phyloP scores from a whole-genome alignment of 805 yeast species.

The Schwanniomyces yamadae region DNA sequence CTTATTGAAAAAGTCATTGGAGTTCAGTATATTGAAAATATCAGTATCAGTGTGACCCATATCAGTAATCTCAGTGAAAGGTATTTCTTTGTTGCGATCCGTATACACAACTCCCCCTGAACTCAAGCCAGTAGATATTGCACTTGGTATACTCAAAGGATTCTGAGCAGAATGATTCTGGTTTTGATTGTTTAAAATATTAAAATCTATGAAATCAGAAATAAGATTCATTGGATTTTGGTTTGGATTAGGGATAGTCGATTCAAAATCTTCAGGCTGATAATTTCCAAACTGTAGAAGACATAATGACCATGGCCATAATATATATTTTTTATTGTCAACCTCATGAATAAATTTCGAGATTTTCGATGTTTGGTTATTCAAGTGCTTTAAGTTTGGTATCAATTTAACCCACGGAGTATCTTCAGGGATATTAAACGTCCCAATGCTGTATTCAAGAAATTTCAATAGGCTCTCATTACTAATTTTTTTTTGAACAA shows the following conservation, averaged over 20 bases:
- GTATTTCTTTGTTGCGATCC: slow-evolving; percentile 14
- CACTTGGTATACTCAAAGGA: slow-evolving; percentile 18
- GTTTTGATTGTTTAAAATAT: slow-evolving; percentile 18
- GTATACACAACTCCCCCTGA: slow-evolving; percentile 16
- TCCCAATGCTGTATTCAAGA: slow-evolving; percentile 35
- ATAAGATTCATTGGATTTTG: slow-evolving; percentile 34
- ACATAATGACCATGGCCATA: slow-evolving; percentile 75
- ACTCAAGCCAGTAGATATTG: slow-evolving; percentile 18
- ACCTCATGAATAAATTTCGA: slow-evolving; percentile 56
- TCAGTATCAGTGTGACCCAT: slow-evolving; percentile 13
- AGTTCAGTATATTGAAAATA: slow-evolving; percentile 12
- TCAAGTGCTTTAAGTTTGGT: slow-evolving; percentile 67
- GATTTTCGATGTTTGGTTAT: slow-evolving; percentile 64
- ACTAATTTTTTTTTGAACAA: slow-evolving; percentile 19
- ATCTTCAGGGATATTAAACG: slow-evolving; percentile 20
- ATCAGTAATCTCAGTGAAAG: slow-evolving; percentile 13
- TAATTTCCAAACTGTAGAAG: slow-evolving; percentile 50
- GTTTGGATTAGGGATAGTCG: slow-evolving; percentile 3
- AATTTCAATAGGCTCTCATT: slow-evolving; percentile 28
- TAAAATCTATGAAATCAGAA: slow-evolving; percentile 35
- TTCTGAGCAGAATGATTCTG: slow-evolving; percentile 1
- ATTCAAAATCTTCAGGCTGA: slow-evolving; percentile 21
- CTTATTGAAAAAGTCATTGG: slow-evolving; percentile 12
- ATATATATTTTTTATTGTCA: slow-evolving; percentile 52
- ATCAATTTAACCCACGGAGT: slow-evolving; percentile 63